Conservation (phyloP, 805 yeast species). For the Candida insectorum region DNA sequence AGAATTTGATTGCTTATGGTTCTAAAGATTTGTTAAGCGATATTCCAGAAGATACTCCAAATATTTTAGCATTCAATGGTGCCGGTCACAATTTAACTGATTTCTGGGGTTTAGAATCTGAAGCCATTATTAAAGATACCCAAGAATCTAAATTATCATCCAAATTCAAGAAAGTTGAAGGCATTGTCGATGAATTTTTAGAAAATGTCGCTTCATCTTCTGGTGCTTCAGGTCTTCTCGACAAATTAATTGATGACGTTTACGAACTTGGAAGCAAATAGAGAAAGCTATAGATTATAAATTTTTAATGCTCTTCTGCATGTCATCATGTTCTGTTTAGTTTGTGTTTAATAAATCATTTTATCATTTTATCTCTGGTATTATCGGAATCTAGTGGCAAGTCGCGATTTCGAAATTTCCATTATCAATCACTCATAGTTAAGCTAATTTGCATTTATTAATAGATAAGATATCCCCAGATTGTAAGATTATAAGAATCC, state of each 20-base stretch:
- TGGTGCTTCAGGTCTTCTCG: constrained; percentile 19
- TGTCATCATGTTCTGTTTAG: not conserved
- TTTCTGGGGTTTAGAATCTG: constrained; percentile 48
- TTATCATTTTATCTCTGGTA: not conserved
- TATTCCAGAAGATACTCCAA: constrained; percentile 73
- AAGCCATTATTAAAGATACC: not conserved
- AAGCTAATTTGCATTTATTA: too few species aligned
- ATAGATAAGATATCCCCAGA: too few species aligned
- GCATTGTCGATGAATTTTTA: constrained; percentile 14
- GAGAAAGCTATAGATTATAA: constrained; percentile 1
- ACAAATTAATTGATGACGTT: constrained; percentile 23
- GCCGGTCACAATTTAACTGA: constrained; percentile 68
- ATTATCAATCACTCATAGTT: too few species aligned
- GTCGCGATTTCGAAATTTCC: too few species aligned
- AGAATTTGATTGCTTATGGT: constrained; percentile 67
- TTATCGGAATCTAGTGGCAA: too few species aligned
- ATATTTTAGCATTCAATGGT: constrained; percentile 75
- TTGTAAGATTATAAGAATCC: too few species aligned
- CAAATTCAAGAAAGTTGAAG: constrained; percentile 17
- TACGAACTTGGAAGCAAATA: constrained; percentile 13
- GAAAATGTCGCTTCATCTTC: constrained; percentile 10
- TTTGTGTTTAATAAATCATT: not conserved
- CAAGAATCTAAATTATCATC: not conserved
- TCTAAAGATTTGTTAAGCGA: constrained; percentile 58
- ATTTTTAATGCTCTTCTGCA: not conserved